Conservation (phyloP, 1,139 yeast species). For the Trichomonascaceae sp. region DNA sequence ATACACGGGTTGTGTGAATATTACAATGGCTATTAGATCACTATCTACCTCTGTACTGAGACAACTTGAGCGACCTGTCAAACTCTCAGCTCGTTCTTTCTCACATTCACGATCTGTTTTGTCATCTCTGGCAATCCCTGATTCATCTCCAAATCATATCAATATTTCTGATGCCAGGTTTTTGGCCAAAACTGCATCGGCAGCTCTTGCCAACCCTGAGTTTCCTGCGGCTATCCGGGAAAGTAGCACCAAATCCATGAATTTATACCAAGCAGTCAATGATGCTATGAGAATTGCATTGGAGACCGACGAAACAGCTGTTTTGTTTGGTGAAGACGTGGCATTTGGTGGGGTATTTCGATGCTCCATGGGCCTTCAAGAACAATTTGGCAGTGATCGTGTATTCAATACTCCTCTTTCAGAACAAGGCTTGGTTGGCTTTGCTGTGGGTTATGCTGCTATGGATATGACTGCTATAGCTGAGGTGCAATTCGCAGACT, state of each 20-base stretch:
- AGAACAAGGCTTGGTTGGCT: conserved; percentile 35
- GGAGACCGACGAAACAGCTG: conserved; percentile 33
- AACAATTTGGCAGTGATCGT: conserved; percentile 32
- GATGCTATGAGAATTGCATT: conserved; percentile 33
- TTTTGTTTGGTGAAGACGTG: conserved; percentile 34
- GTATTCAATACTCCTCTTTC: conserved; percentile 35
- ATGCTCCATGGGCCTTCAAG: conserved; percentile 35
- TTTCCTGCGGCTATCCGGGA: conserved; percentile 15
- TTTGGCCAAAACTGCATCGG: conserved; percentile 20
- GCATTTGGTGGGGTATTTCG: conserved; percentile 38
- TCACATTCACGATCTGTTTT: neutral
- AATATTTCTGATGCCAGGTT: conserved; percentile 26
- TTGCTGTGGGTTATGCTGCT: conserved; percentile 35
- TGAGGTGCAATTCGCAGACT: conserved; percentile 35
- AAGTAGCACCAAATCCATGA: conserved; percentile 26
- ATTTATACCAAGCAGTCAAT: conserved; percentile 32
- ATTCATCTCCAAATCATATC: conserved; percentile 21
- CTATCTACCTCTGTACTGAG: neutral
- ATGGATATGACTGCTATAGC: conserved; percentile 35
- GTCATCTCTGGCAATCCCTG: conserved; percentile 14
- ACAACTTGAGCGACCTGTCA: neutral
- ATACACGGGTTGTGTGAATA: neutral
- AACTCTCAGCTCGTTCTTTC: neutral
- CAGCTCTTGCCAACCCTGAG: conserved; percentile 20
- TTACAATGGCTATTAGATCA: neutral